phyloP scores from a whole-genome alignment of 1,284 basidiomycete species.

The Fomitopsis betulina region DNA sequence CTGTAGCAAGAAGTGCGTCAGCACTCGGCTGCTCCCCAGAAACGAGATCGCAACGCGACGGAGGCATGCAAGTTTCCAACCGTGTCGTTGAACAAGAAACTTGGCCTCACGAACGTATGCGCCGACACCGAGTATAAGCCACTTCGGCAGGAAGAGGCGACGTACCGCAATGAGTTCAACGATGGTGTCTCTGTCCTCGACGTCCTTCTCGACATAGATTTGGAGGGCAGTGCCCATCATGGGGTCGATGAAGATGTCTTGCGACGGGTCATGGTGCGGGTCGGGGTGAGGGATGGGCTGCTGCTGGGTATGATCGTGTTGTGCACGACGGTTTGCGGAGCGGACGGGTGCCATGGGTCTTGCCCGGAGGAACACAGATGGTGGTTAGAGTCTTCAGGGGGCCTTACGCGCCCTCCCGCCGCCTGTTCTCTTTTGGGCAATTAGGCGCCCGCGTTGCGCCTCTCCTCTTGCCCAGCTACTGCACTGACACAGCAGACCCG shows the following conservation, averaged over 20 bases:
- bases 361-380: conserved; percentile 34
- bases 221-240: conserved; percentile 71
- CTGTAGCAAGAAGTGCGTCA: conserved; percentile 34
- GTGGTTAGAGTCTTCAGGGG: conserved; percentile 37
- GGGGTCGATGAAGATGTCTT: conserved; percentile 66
- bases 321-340: conserved; percentile 46
- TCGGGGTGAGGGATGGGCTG: conserved; percentile 14
- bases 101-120: neutral
- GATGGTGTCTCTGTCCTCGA: conserved; percentile 59
- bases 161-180: conserved; percentile 60
- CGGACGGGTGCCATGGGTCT: conserved; percentile 79
- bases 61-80: neutral
- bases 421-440: neutral
- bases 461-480: neutral
- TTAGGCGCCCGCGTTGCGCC: neutral
- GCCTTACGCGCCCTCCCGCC: conserved; percentile 11
- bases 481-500: neutral
- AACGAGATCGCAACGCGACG: neutral
- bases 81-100: too few species aligned
- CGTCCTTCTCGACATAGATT: conserved; percentile 76
- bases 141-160: conserved; percentile 11
- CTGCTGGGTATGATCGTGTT: conserved; percentile 30
- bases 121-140: neutral
- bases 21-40: neutral
- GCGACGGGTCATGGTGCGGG: conserved; percentile 24